These are phyloP conservation scores for Pseudocercospora eumusae DNA, from an alignment of 2,329 filamentous ascomycete genomes.

Conservation along the genomic window DNA sequence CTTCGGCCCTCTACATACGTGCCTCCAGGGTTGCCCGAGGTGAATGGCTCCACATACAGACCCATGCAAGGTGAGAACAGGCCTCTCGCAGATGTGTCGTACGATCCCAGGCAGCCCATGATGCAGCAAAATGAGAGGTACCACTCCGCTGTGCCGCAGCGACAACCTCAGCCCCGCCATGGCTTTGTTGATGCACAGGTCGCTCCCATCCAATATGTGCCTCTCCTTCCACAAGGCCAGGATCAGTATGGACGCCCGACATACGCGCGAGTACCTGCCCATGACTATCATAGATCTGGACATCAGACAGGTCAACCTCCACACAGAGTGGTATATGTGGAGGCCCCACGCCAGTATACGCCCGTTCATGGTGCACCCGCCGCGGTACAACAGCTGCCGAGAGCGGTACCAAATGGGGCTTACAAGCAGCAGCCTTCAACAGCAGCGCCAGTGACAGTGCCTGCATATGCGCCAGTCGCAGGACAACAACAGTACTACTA, in stretches of 20 bases:
- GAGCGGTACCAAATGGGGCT: slow-evolving; percentile 8
- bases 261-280: neutral
- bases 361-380: slow-evolving; percentile 41
- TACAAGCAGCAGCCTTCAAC: slow-evolving; percentile 2
- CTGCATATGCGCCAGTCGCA: slow-evolving; percentile 11
- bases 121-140: slow-evolving; percentile 10
- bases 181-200: slow-evolving; percentile 29
- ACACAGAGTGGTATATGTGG: slow-evolving; percentile 19
- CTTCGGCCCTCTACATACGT: slow-evolving; percentile 1
- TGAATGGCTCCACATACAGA: slow-evolving; percentile 2
- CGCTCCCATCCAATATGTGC: slow-evolving; percentile 29
- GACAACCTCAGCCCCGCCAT: slow-evolving; percentile 10
- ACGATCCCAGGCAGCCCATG: slow-evolving; percentile 13
- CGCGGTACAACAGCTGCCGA: slow-evolving; percentile 36
- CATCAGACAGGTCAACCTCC: slow-evolving; percentile 5
- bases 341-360: slow-evolving; percentile 16
- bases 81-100: slow-evolving; percentile 5
- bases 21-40: neutral
- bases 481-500: slow-evolving; percentile 30
- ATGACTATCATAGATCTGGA: neutral
- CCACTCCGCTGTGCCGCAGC: neutral
- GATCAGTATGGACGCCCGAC: slow-evolving; percentile 11
- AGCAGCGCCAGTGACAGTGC: slow-evolving; percentile 8
- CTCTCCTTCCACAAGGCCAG: slow-evolving; percentile 12
- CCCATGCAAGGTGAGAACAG: slow-evolving; percentile 7